phyloP scores from a whole-genome alignment of 2,329 filamentous ascomycete species.

The Epichloe glyceriae region DNA sequence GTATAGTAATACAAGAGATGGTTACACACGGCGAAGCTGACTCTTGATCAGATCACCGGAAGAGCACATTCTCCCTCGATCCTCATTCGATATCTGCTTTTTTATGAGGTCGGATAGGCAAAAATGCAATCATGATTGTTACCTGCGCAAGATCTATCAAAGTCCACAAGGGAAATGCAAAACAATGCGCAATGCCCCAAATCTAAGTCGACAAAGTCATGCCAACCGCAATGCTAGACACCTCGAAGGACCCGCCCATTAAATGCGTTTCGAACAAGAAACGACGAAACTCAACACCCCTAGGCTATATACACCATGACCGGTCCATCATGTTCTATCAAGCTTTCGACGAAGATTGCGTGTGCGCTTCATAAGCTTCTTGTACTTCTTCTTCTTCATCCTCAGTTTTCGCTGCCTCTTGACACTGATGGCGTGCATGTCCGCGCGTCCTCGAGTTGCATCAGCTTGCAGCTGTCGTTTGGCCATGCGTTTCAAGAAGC shows the following conservation, averaged over 20 bases:
- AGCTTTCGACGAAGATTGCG: slow-evolving; percentile 78
- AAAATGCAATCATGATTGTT: slow-evolving; percentile 16
- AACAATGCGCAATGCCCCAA: slow-evolving; percentile 15
- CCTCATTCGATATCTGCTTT: background rate
- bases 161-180: slow-evolving; percentile 11
- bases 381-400: slow-evolving; percentile 99
- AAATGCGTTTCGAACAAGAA: slow-evolving; percentile 13
- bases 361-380: slow-evolving; percentile 94
- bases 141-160: slow-evolving; percentile 22
- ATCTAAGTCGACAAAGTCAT: slow-evolving; percentile 12
- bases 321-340: slow-evolving; percentile 42
- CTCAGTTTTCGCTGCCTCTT: slow-evolving; percentile 85
- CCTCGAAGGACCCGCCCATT: slow-evolving; percentile 13
- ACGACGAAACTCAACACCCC: slow-evolving; percentile 10
- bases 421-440: slow-evolving; percentile 78
- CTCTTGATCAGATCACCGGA: background rate
- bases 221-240: slow-evolving; percentile 20
- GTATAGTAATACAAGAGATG: background rate
- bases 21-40: background rate
- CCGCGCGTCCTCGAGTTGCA: slow-evolving; percentile 34
- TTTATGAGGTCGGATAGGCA: background rate
- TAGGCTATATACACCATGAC: slow-evolving; percentile 15
- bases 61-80: background rate
- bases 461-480: slow-evolving; percentile 49
- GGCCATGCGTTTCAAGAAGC: slow-evolving; percentile 60